These are phyloP conservation scores for Mycogone perniciosa DNA, from an alignment of 2,329 filamentous ascomycete species.

Conservation along the genomic window DNA sequence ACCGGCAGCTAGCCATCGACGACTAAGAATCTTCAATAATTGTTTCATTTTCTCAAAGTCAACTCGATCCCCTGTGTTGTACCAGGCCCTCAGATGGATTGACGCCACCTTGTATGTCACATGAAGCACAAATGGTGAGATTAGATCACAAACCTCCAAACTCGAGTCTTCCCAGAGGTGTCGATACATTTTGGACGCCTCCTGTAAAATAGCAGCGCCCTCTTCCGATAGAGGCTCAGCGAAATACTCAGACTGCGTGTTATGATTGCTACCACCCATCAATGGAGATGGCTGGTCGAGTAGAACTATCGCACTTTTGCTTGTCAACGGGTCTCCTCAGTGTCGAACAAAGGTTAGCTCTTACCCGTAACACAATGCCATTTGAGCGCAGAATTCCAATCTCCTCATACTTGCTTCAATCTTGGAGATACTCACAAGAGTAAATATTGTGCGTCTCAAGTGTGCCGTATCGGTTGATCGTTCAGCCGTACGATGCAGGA, in stretches of 20 bases:
- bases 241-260: not conserved
- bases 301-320: conserved; percentile 1
- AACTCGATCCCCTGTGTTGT: not conserved
- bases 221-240: not conserved
- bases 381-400: conserved; percentile 10
- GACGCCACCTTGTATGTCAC: conserved; percentile 2
- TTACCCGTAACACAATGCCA: conserved; percentile 9
- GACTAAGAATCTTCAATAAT: not conserved
- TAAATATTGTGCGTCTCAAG: conserved; percentile 11
- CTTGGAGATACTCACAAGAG: conserved; percentile 5
- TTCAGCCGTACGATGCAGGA: conserved; percentile 3
- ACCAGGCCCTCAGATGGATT: conserved; percentile 2
- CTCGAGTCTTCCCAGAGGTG: not conserved
- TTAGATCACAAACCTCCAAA: not conserved
- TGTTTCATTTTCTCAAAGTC: not conserved
- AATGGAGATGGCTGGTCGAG: not conserved
- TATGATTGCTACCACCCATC: not conserved
- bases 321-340: not conserved
- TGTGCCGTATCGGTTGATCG: conserved; percentile 3
- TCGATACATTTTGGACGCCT: not conserved
- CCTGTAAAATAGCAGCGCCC: not conserved
- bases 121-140: conserved; percentile 3
- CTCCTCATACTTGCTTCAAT: conserved; percentile 6
- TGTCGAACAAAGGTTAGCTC: no score
- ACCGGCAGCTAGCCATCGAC: conserved; percentile 7